Conservation (phyloP, 1,139 yeast genomes). For the Hyphopichia khmerensis region DNA sequence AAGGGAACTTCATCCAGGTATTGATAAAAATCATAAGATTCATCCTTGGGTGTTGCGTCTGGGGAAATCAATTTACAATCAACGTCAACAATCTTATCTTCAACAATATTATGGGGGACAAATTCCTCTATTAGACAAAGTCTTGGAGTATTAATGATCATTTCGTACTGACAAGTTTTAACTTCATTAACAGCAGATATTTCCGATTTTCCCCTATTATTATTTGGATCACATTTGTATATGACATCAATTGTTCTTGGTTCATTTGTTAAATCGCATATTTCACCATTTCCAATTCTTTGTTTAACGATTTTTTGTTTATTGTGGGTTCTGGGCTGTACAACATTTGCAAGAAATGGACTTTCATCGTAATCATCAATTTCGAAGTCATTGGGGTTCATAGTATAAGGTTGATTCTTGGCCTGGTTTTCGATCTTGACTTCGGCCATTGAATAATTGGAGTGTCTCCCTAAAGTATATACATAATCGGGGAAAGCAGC, state of each 20-base stretch:
- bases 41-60: constrained; percentile 10
- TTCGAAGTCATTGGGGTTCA: constrained; percentile 5
- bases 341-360: constrained; percentile 12
- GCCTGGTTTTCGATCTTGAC: constrained; percentile 26
- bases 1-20: constrained; percentile 7
- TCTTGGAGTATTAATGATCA: constrained; percentile 56
- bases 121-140: constrained; percentile 58
- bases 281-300: constrained; percentile 56
- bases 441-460: constrained; percentile 17
- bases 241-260: constrained; percentile 65
- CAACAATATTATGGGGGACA: constrained; percentile 28
- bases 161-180: constrained; percentile 69
- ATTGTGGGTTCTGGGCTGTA: constrained; percentile 5
- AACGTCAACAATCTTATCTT: constrained; percentile 38
- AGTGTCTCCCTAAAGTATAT: constrained; percentile 46
- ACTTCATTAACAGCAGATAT: constrained; percentile 55
- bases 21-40: constrained; percentile 8
- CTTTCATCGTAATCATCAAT: constrained; percentile 20
- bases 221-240: constrained; percentile 60
- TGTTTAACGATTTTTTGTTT: constrained; percentile 48
- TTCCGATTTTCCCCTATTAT: constrained; percentile 28
- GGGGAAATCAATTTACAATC: constrained; percentile 38
- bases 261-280: constrained; percentile 69
- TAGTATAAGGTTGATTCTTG: constrained; percentile 4
- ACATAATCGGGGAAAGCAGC: constrained; percentile 39